phyloP scores from a whole-genome alignment of 2,329 filamentous ascomycete genomes.

The Cladosporium sp. region DNA sequence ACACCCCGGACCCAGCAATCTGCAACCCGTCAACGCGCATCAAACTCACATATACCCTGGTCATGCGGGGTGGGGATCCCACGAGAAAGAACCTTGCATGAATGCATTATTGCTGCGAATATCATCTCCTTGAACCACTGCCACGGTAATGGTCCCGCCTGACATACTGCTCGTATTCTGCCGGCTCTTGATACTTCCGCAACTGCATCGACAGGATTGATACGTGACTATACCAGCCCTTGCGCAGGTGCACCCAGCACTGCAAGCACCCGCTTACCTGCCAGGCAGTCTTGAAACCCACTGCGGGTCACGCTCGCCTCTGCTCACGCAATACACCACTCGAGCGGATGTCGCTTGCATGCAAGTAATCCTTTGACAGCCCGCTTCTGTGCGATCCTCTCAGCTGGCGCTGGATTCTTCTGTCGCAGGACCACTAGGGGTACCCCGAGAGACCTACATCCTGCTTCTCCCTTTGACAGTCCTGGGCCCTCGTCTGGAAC shows the following conservation, averaged over 20 bases:
- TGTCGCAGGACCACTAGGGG: neutral
- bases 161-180: neutral
- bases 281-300: slow-evolving; percentile 1
- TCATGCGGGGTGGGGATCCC: slow-evolving; percentile 7
- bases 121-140: neutral
- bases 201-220: neutral
- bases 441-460: neutral
- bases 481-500: neutral
- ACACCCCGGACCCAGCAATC: slow-evolving; percentile 5
- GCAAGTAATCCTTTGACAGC: slow-evolving; percentile 14
- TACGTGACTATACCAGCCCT: neutral
- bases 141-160: slow-evolving; percentile 5
- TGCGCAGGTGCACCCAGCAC: neutral
- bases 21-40: slow-evolving; percentile 1
- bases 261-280: neutral
- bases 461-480: neutral
- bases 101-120: neutral
- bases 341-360: slow-evolving; percentile 10
- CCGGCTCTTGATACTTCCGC: neutral
- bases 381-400: slow-evolving; percentile 8
- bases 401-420: slow-evolving; percentile 1
- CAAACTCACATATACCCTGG: neutral
- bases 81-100: slow-evolving; percentile 11
- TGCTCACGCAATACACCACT: neutral
- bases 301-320: neutral